phyloP scores from a whole-genome alignment of 2,329 filamentous ascomycete genomes.

The Claviceps sp. region DNA sequence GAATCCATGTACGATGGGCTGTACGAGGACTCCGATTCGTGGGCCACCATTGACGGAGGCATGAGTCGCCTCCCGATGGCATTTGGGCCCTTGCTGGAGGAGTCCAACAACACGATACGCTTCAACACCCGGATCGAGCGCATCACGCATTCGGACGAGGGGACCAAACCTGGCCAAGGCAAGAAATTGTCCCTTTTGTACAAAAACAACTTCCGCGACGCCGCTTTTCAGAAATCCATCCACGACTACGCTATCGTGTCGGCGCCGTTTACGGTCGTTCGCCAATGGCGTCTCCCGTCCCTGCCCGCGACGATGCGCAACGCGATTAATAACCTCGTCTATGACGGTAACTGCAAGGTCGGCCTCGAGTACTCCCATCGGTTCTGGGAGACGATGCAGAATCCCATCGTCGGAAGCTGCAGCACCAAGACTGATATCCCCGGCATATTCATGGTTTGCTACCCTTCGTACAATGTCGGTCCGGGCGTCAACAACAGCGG shows the following conservation, averaged over 20 bases:
- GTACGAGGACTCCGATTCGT: slow-evolving; percentile 14
- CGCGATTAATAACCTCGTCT: slow-evolving; percentile 33
- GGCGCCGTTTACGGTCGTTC: slow-evolving; percentile 49
- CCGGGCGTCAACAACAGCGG: slow-evolving; percentile 28
- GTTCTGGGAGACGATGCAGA: slow-evolving; percentile 39
- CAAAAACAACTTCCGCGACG: slow-evolving; percentile 29
- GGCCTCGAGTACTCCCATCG: slow-evolving; percentile 55
- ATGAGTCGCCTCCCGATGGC: slow-evolving; percentile 31
- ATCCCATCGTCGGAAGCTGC: slow-evolving; percentile 51
- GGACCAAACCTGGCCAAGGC: slow-evolving; percentile 32
- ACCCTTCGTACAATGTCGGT: slow-evolving; percentile 50
- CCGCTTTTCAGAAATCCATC: slow-evolving; percentile 29
- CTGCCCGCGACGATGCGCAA: slow-evolving; percentile 26
- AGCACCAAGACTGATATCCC: slow-evolving; percentile 42
- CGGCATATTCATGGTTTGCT: slow-evolving; percentile 49
- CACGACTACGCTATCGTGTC: slow-evolving; percentile 57
- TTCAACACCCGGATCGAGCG: slow-evolving; percentile 44
- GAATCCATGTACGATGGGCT: slow-evolving; percentile 19
- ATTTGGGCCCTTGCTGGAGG: slow-evolving; percentile 47
- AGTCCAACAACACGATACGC: slow-evolving; percentile 28
- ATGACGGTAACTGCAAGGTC: slow-evolving; percentile 39
- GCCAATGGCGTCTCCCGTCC: slow-evolving; percentile 45
- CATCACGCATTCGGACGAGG: slow-evolving; percentile 17
- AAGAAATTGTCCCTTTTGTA: slow-evolving; percentile 40
- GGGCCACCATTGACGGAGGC: slow-evolving; percentile 4